A percentile compares a stretch with the other conserved stretches of the same genome.
phyloP scores from a whole-genome alignment of 768 basidiomycete species.

The Tulasnella sp. region DNA sequence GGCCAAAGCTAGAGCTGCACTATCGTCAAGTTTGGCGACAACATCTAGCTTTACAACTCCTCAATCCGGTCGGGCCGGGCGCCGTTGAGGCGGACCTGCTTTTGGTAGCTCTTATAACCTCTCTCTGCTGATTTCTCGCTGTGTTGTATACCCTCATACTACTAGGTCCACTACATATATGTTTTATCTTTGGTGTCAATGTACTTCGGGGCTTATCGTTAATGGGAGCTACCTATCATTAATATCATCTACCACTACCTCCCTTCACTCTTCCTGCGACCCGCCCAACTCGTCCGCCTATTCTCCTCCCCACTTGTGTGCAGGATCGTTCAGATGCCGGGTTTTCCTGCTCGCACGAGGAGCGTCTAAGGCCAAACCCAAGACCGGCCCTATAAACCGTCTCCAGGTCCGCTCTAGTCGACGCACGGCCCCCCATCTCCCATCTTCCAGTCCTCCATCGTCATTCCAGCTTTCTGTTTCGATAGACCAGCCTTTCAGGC shows the following conservation, averaged over 20 bases:
- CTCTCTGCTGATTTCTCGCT: not conserved
- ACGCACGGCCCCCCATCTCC: conserved; percentile 56
- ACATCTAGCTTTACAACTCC: not conserved
- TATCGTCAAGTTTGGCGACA: not conserved
- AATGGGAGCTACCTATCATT: not conserved
- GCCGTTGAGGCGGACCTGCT: not conserved
- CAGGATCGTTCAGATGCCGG: conserved; percentile 4
- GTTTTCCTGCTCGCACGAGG: not conserved
- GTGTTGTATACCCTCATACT: not conserved
- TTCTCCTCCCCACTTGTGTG: not conserved
- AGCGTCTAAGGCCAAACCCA: not conserved
- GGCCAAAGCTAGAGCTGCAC: conserved; percentile 11
- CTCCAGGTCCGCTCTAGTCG: conserved; percentile 66
- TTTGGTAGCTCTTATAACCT: not conserved
- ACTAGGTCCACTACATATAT: not conserved
- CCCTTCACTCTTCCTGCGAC: not conserved
- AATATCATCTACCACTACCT: not conserved
- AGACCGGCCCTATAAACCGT: conserved; percentile 5
- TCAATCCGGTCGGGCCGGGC: not conserved
- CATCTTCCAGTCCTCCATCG: conserved; percentile 31
- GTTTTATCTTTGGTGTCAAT: conserved; percentile 5
- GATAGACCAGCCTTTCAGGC: conserved; percentile 66
- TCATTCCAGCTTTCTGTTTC: conserved; percentile 49
- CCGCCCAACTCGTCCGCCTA: conserved; percentile 7
- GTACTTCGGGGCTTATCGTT: not conserved